These are phyloP conservation scores for Ceratocystis colombiana DNA, from an alignment of 2,329 filamentous ascomycete genomes.

Conservation along the genomic window DNA sequence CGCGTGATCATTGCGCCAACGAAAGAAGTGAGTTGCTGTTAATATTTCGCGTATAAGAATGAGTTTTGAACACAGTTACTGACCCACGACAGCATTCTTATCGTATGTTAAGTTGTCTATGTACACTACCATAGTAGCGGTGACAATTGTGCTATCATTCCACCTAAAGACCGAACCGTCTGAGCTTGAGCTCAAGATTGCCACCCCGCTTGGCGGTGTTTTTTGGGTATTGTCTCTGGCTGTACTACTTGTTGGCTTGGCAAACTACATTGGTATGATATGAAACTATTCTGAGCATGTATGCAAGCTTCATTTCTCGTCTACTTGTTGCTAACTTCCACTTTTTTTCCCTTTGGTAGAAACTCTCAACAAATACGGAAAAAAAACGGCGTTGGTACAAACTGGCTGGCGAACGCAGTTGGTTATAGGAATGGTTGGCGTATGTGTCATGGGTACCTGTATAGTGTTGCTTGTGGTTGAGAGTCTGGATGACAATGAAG, in stretches of 20 bases:
- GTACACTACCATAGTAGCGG: slow-evolving; percentile 80
- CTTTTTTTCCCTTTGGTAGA: slow-evolving; percentile 34
- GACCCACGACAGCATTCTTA: slow-evolving; percentile 52
- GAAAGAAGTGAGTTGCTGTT: slow-evolving; percentile 50
- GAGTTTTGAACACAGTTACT: background rate
- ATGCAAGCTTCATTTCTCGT: background rate
- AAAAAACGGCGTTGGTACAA: slow-evolving; percentile 73
- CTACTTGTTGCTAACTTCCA: background rate
- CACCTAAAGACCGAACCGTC: slow-evolving; percentile 70
- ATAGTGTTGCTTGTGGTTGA: slow-evolving; percentile 50
- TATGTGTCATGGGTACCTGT: slow-evolving; percentile 56
- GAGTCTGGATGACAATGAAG: slow-evolving; percentile 29
- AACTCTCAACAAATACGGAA: slow-evolving; percentile 69
- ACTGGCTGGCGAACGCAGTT: slow-evolving; percentile 86
- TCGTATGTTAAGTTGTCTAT: slow-evolving; percentile 82
- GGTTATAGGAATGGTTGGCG: slow-evolving; percentile 51
- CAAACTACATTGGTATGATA: slow-evolving; percentile 68
- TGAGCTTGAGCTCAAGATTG: slow-evolving; percentile 60
- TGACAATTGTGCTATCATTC: slow-evolving; percentile 88
- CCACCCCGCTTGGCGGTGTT: slow-evolving; percentile 71
- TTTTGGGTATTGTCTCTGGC: slow-evolving; percentile 76
- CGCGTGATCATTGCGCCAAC: slow-evolving; percentile 68
- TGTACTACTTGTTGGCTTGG: slow-evolving; percentile 67
- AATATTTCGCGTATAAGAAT: background rate
- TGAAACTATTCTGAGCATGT: background rate